Conservation (phyloP, 495 filamentous ascomycete genomes). For the Aspergillus coremiiformis region DNA sequence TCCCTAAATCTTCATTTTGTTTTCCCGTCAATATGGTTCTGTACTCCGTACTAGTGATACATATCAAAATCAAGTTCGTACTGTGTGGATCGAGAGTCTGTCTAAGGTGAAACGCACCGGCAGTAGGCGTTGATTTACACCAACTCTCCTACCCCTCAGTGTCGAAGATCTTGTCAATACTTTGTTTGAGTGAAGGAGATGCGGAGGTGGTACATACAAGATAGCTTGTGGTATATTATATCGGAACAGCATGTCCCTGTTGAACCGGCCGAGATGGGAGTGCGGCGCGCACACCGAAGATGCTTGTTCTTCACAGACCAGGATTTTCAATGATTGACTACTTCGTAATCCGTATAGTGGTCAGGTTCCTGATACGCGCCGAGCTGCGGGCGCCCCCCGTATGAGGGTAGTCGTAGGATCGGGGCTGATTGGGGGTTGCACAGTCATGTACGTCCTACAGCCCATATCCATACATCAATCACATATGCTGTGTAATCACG, state of each 20-base stretch:
- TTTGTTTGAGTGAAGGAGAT: background rate
- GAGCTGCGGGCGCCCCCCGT: slow-evolving; percentile 5
- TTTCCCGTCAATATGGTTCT: no score
- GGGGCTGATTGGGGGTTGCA: background rate
- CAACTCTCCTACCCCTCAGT: background rate
- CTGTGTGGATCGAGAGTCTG: no score
- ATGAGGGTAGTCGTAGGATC: background rate
- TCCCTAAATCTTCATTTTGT: no score
- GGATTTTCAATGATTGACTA: no score
- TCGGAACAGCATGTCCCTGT: background rate
- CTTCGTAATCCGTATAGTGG: background rate
- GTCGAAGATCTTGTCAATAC: no score
- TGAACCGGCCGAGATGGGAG: background rate
- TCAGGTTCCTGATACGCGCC: slow-evolving; percentile 14
- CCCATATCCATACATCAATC: background rate
- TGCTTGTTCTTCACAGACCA: slow-evolving; percentile 3
- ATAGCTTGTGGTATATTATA: no score
- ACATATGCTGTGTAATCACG: slow-evolving; percentile 1
- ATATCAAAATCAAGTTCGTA: no score
- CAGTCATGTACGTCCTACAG: background rate
- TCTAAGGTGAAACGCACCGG: background rate
- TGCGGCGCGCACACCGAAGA: slow-evolving; percentile 1
- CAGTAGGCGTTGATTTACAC: background rate
- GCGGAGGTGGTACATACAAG: background rate
- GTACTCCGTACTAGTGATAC: no score